These are phyloP conservation scores for Tetragonia tetragonoides DNA, from an alignment of 148 eudicot genomes.

Conservation along the genomic window DNA sequence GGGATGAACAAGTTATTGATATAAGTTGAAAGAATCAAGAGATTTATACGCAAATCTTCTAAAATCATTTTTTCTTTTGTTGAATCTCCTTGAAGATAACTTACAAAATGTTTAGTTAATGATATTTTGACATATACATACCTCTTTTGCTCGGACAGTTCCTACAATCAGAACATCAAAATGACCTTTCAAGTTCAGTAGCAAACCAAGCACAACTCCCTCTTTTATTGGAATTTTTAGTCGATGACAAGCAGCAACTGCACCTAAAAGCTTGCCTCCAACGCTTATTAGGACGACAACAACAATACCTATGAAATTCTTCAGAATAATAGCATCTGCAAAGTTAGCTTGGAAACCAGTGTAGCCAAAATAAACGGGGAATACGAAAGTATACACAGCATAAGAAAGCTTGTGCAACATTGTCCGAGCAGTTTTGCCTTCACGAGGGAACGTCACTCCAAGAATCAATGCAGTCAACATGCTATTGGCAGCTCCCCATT, in stretches of 20 bases:
- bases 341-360: conserved; percentile 76
- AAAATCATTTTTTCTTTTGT: background rate
- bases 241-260: conserved; percentile 59
- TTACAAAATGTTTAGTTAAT: background rate
- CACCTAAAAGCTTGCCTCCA: conserved; percentile 80
- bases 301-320: conserved; percentile 32
- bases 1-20: background rate
- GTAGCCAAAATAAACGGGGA: conserved; percentile 86
- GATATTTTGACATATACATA: conserved; percentile 27
- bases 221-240: conserved; percentile 69
- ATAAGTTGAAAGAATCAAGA: background rate
- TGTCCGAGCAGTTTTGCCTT: conserved; percentile 81
- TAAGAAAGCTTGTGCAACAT: conserved; percentile 69
- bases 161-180: conserved; percentile 64
- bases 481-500: conserved; percentile 70
- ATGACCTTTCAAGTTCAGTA: conserved; percentile 83
- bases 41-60: background rate
- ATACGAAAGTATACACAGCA: conserved; percentile 65
- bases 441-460: conserved; percentile 74
- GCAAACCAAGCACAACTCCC: conserved; percentile 71
- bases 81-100: background rate
- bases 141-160: conserved; percentile 38
- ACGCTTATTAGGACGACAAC: conserved; percentile 52
- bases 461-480: conserved; percentile 63
- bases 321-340: conserved; percentile 16